phyloP scores from a whole-genome alignment of 164 flowering plant species.

The Sedum album region DNA sequence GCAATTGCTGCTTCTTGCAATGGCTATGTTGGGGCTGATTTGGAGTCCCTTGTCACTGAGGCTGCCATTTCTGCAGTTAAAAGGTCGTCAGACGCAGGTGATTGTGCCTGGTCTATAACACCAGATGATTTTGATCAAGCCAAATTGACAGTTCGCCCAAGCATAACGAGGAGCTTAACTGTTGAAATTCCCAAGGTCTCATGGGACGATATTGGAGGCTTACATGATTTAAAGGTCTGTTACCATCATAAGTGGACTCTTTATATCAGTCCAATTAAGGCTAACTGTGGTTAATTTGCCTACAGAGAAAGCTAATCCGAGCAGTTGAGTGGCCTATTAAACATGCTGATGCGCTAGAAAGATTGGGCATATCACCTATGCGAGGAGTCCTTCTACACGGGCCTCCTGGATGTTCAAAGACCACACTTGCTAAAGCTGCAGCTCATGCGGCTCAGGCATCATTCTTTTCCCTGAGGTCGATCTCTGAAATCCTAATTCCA shows the following conservation, averaged over 20 bases:
- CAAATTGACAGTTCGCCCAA: constrained; percentile 69
- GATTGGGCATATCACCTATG: constrained; percentile 69
- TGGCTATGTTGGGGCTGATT: constrained; percentile 96
- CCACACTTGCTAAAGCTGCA: constrained; percentile 94
- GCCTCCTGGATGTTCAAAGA: constrained; percentile 99
- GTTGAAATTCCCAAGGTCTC: constrained; percentile 81
- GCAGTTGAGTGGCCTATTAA: constrained; percentile 99
- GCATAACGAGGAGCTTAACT: constrained; percentile 89
- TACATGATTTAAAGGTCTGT: constrained; percentile 74
- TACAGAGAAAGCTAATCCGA: constrained; percentile 80
- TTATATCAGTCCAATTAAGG: background rate
- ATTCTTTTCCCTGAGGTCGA: constrained; percentile 79
- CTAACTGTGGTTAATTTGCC: background rate
- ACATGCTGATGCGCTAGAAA: constrained; percentile 60
- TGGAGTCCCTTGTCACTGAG: constrained; percentile 86
- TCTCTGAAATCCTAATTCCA: constrained; percentile 1
- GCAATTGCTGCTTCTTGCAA: constrained; percentile 81
- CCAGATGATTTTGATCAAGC: constrained; percentile 78
- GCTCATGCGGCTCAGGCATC: constrained; percentile 93
- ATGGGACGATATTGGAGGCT: constrained; percentile 96
- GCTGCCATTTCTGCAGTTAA: constrained; percentile 45
- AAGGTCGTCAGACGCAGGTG: constrained; percentile 27
- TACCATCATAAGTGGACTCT: background rate
- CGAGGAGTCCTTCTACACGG: constrained; percentile 95
- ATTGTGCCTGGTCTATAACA: constrained; percentile 20